phyloP scores from a whole-genome alignment of 2,329 filamentous ascomycete species.

The Alternaria consortialis region DNA sequence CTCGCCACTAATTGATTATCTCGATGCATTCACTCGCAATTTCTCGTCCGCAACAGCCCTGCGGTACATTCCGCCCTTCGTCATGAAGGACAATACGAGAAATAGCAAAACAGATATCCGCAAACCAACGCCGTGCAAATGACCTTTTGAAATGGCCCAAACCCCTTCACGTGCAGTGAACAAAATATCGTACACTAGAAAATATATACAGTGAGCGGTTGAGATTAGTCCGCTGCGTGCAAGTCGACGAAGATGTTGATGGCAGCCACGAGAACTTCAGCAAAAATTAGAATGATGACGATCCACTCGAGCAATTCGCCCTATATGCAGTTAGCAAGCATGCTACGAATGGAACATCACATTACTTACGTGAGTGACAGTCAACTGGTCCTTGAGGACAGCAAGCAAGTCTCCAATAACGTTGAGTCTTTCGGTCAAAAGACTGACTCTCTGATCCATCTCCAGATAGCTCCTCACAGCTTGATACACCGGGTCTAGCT shows the following conservation, averaged over 20 bases:
- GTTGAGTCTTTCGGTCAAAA: slow-evolving; percentile 88
- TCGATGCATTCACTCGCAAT: neutral
- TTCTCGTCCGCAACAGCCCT: neutral
- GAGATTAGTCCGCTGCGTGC: slow-evolving; percentile 70
- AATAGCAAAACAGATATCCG: slow-evolving; percentile 8
- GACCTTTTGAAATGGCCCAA: neutral
- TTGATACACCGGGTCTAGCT: slow-evolving; percentile 94
- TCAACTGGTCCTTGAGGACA: slow-evolving; percentile 93
- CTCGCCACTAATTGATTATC: neutral
- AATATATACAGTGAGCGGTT: slow-evolving; percentile 26
- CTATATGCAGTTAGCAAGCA: slow-evolving; percentile 28
- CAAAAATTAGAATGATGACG: slow-evolving; percentile 93
- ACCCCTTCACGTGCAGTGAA: slow-evolving; percentile 7
- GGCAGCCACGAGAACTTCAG: slow-evolving; percentile 89
- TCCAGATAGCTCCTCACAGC: slow-evolving; percentile 95
- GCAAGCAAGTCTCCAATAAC: slow-evolving; percentile 94
- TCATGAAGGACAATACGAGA: neutral
- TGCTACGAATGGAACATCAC: too few species aligned
- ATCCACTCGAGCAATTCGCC: slow-evolving; percentile 63
- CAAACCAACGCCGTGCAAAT: slow-evolving; percentile 14
- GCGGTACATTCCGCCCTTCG: neutral
- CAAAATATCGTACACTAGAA: slow-evolving; percentile 28
- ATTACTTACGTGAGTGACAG: slow-evolving; percentile 69
- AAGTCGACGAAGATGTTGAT: slow-evolving; percentile 96
- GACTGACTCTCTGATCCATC: slow-evolving; percentile 92